Evolutionary conservation across 176 grass and related monocot genomes (phyloP), one percentile per base, ranked within the genome.

Genomic region (Oryza glumipatula): DNA sequence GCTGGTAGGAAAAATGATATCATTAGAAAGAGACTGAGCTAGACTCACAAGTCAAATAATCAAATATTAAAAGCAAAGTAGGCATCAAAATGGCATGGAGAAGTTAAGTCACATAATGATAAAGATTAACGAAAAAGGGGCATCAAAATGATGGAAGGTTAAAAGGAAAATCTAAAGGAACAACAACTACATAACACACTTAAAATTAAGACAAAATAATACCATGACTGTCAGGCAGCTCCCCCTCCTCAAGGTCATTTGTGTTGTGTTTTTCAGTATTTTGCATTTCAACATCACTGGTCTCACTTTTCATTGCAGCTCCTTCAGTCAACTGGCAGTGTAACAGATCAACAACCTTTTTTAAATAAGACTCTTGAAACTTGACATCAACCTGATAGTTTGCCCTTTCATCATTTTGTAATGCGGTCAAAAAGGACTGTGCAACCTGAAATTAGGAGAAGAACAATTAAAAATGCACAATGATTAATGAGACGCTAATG

Each of bases 351-450:
- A 94, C 93, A 77, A 99, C 96, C 72, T 95, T 94, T 75, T 94
- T 92, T 80, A 99, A 84, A 86, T 99, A 92, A 13, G 86, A 96
- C 77, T 99, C 96, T 88, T 99, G 96, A 77, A 99, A 99, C 76
- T 99, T 99, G 66, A 99, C 88, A 89, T 99, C 96, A 72, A 99
- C 83, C 81, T 99, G 96, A 78, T 96, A 99, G 79, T 96, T 96
- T 61, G 93, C 91, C 69, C 96, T 99, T 81, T 99, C 96, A 86
- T 99, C 96, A 76, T 91, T 96, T 77, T 99, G 96, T 67, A 99
- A 90, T 48, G 89, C 96, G 51, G 93, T 99, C 81, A 96, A 91
- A 76, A 99, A 99, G 48, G 96, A 99, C 49, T 82, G 84, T 79
- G 88, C 96, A 89, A 99, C 96, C 96, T 98, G 89, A 86, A 82